Evolutionary conservation across 2,329 filamentous ascomycete genomes (phyloP), one percentile per base, ranked within the genome.

Genomic region (Arthrocladium fulminans): DNA sequence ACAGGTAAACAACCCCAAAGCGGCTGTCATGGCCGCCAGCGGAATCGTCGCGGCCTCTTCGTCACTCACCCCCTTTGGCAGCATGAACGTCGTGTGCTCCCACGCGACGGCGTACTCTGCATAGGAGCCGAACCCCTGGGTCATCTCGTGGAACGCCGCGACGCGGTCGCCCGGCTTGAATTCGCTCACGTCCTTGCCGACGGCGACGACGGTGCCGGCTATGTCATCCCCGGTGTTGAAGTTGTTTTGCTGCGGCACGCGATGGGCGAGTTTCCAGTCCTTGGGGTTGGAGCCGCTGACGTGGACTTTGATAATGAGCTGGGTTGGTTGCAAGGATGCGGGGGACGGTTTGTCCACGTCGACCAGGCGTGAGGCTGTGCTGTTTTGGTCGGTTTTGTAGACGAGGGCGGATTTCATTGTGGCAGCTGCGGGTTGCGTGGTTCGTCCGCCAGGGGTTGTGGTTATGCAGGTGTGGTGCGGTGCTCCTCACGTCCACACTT

Each of bases 141-240:
- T 56, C 71, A 79, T 78, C 57, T 75, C 61, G 42, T 72, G 69
- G 51, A 70, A 67, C 0, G 64, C 66, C 0, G 63, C 73, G 1
- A 81, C 77, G 3, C 74, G 68, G 54, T 80, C 76, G 15, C 77
- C 77, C 2, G 66, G 62, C 55, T 70, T 70, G 66, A 80, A 80
- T 41, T 74, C 73, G 15, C 64, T 67, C 1, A 80, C 75, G 22
- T 69, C 65, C 2, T 66, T 59, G 2, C 77, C 77, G 3, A 79
- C 70, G 25, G 63, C 60, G 52, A 75, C 68, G 3, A 80, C 67
- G 38, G 69, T 68, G 7, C 72, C 72, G 0, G 73, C 72, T 39
- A 76, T 71, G 54, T 76, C 74, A 55, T 76, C 73, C 30, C 74
- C 74, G 13, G 65, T 61, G 60, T 76, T 75, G 13, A 55, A 49